Conservation (phyloP, 2,329 filamentous ascomycete genomes). For the Pseudogymnoascus verrucosus region DNA sequence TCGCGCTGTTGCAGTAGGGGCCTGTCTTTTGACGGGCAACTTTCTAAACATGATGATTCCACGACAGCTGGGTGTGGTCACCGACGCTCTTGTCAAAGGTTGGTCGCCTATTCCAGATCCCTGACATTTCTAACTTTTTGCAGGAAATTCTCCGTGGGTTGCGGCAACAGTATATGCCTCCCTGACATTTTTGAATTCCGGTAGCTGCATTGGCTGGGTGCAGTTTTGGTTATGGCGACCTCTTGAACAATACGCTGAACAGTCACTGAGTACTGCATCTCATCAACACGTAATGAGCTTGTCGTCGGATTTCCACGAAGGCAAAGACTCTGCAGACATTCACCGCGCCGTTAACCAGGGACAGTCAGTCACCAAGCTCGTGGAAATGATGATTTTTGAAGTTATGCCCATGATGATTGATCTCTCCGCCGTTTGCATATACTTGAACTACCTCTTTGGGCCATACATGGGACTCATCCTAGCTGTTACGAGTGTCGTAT, state of each 20-base stretch:
- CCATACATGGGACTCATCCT: conserved; percentile 48
- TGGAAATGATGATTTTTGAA: conserved; percentile 52
- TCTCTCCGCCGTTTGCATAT: conserved; percentile 50
- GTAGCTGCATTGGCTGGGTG: conserved; percentile 42
- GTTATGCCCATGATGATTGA: conserved; percentile 56
- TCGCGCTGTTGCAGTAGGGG: conserved; percentile 55
- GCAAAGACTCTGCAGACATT: conserved; percentile 56
- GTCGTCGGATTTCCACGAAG: conserved; percentile 62
- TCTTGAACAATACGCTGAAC: conserved; percentile 49
- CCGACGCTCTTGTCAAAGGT: conserved; percentile 53
- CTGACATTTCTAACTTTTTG: conserved; percentile 6
- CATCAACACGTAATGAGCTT: conserved; percentile 63
- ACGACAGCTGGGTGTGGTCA: conserved; percentile 72
- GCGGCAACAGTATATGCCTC: conserved; percentile 44
- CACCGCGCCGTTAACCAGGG: conserved; percentile 59
- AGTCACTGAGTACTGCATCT: conserved; percentile 49
- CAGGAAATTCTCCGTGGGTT: conserved; percentile 40
- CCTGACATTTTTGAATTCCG: conserved; percentile 41
- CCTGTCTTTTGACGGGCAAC: conserved; percentile 64
- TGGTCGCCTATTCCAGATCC: conserved; percentile 21
- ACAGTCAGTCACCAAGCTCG: conserved; percentile 47
- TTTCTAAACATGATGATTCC: conserved; percentile 69
- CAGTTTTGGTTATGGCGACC: conserved; percentile 45
- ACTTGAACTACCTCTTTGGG: conserved; percentile 55
- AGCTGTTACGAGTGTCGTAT: conserved; percentile 38